Base-by-base conservation (phyloP, 2,329 filamentous ascomycete species). In the Grosmannia penicillata region DNA sequence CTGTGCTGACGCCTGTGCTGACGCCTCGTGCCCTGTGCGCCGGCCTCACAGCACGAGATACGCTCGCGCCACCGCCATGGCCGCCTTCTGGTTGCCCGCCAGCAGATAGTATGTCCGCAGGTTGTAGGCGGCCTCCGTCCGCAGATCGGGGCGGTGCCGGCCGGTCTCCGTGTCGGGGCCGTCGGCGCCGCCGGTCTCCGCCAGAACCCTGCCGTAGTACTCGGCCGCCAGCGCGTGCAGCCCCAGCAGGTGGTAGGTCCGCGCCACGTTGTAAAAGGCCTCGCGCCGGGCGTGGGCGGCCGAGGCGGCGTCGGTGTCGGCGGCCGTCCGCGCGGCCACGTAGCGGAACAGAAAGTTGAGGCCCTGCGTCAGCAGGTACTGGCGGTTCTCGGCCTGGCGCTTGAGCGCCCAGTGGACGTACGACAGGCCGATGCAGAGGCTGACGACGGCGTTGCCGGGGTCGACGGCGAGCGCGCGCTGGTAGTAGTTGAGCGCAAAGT, bases 321-420 rank as follows among this genome's bases (percentile, higher is more conserved):
- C 53, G 8, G 51, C 48, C 4, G 59, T 61, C 21, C 81, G 68
- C 21, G 73, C 53, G 3, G 74, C 65, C 47, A 82, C 78, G 57
- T 93, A 93, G 26, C 74, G 65, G 41, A 78, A 73, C 41, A 96
- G 59, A 50, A 94, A 95, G 0, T 78, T 66, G 36, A 95, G 69
- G 0, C 86, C 91, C 55, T 96, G 87, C 46, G 84, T 68, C 30
- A 95, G 75, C 29, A 86, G 73, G 52, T 83, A 89, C 53, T 96
- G 89, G 2, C 91, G 68, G 53, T 96, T 96, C 34, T 89, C 84
- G 0, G 81, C 78, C 56, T 93, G 84, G 3, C 89, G 73, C 56
- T 96, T 95, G 51, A 95, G 70, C 1, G 82, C 79, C 54, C 91
- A 82, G 55, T 95, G 84, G 28, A 95, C 72, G 55, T 94, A 96